Evolutionary conservation across 1,284 basidiomycete species (phyloP), one percentile per base, ranked within the genome.

Genomic region (Taiwanofungus camphoratus): DNA sequence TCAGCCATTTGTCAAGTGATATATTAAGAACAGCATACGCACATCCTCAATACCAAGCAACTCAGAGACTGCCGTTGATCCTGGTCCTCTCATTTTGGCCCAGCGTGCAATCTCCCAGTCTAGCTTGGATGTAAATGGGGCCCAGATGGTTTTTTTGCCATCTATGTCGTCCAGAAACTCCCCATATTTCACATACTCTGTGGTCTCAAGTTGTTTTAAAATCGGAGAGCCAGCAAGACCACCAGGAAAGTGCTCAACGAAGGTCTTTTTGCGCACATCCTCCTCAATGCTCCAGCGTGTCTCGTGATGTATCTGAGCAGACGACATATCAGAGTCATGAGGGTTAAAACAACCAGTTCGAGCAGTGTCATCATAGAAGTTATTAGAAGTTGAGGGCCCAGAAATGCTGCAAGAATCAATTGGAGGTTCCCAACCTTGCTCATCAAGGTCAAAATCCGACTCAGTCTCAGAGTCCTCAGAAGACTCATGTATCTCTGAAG

Each of bases 41-140:
- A 58, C 53, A 5, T 49, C 51, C 8, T 49, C 39, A 18, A 59
- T 58, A 2, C 18, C 26, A 0, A 58, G 41, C 3, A 56, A 33
- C 3, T 54, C 49, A 5, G 48, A 40, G 11, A 55, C 30, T 8
- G 55, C 54, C 5, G 44, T 54, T 2, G 52, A 55, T 8, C 52
- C 41, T 2, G 45, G 43, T 1, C 50, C 52, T 1, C 44, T 48
- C 26, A 46, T 15, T 21, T 54, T 57, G 1, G 54, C 51, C 54
- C 55, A 56, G 1, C 34, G 33, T 0, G 50, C 52, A 27, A 56
- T 12, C 19, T 53, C 51, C 47, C 49, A 57, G 13, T 57, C 51
- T 2, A 53, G 24, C 4, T 26, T 13, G 3, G 41, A 44, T 3
- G 19, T 15, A 26, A 56, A 57, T 9, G 55, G 55, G 2, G 51